phyloP scores from a whole-genome alignment of 352 stramenopile species.

The Peronospora tabacina region DNA sequence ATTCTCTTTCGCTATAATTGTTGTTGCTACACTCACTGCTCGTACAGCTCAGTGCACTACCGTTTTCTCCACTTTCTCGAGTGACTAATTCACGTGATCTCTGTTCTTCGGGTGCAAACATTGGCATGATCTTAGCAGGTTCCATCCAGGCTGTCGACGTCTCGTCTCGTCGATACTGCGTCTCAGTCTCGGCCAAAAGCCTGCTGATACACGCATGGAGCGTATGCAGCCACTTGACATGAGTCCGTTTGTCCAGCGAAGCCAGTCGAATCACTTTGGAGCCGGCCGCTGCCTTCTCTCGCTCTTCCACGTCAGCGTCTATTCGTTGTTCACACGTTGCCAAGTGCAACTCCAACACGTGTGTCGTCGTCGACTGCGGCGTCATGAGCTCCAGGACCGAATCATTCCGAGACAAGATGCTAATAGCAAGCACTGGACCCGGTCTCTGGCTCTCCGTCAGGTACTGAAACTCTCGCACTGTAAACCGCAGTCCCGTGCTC shows the following conservation, averaged over 20 bases:
- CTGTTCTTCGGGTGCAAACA: constrained; percentile 26
- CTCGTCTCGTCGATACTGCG: constrained; percentile 22
- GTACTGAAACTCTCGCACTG: constrained; percentile 46
- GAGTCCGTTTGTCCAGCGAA: constrained; percentile 24
- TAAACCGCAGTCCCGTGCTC: constrained; percentile 19
- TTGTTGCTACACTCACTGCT: constrained; percentile 35
- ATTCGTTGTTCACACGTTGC: constrained; percentile 13
- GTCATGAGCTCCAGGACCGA: constrained; percentile 43
- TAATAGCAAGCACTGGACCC: constrained; percentile 32
- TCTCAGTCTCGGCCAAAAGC: constrained; percentile 33
- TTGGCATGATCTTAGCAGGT: constrained; percentile 27
- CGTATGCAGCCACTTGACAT: constrained; percentile 42
- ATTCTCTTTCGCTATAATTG: constrained; percentile 23
- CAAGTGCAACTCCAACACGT: constrained; percentile 47
- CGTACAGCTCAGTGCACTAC: constrained; percentile 26
- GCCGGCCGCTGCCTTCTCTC: constrained; percentile 1
- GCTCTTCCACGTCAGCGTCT: constrained; percentile 5
- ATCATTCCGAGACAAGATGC: constrained; percentile 46
- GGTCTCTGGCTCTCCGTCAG: constrained; percentile 22
- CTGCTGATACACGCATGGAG: constrained; percentile 42
- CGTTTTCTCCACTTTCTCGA: constrained; percentile 18
- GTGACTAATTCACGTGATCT: constrained; percentile 13
- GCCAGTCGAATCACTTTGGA: constrained; percentile 35
- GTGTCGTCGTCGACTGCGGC: too few relatives aligned
- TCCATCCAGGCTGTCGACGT: constrained; percentile 14